These are phyloP conservation scores for Haberlea rhodopensis DNA, from an alignment of 257 asterid genomes.

Conservation along the genomic window DNA sequence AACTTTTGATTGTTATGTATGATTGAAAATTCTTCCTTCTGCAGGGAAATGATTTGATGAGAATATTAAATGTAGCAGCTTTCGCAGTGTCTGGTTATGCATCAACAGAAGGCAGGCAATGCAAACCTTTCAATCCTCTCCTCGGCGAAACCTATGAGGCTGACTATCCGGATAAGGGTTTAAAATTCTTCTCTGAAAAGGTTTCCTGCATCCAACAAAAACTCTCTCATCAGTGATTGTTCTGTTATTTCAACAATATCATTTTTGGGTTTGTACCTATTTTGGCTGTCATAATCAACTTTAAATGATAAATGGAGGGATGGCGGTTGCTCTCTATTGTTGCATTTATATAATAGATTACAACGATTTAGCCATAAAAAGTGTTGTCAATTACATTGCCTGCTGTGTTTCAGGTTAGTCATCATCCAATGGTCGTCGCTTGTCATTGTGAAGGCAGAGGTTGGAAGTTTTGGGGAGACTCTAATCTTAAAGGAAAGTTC, in stretches of 20 bases:
- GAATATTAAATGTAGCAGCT: constrained; percentile 91
- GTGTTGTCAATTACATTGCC: constrained; percentile 3
- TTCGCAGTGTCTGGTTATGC: constrained; percentile 99
- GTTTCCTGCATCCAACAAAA: constrained; percentile 35
- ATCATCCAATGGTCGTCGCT: constrained; percentile 97
- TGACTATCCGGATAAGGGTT: constrained; percentile 96
- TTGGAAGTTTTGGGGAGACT: constrained; percentile 98
- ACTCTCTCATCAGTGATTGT: constrained; percentile 3
- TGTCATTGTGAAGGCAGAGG: constrained; percentile 97
- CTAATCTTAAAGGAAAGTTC: constrained; percentile 96
- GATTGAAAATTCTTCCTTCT: constrained; percentile 23
- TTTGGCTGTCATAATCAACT: constrained; percentile 8
- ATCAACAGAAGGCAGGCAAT: constrained; percentile 95
- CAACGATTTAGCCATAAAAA: neutral
- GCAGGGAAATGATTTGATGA: constrained; percentile 97
- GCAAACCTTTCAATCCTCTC: constrained; percentile 99
- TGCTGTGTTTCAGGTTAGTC: constrained; percentile 73
- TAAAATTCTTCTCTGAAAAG: constrained; percentile 94
- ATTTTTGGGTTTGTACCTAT: constrained; percentile 11
- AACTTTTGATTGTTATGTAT: constrained; percentile 7
- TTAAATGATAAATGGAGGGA: neutral
- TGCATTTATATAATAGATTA: constrained; percentile 3
- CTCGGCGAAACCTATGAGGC: constrained; percentile 99
- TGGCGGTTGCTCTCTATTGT: neutral
- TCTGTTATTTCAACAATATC: neutral